Evolutionary conservation across 441 rosid genomes (phyloP).

Genomic region (Euphorbia schlechtendalii): DNA sequence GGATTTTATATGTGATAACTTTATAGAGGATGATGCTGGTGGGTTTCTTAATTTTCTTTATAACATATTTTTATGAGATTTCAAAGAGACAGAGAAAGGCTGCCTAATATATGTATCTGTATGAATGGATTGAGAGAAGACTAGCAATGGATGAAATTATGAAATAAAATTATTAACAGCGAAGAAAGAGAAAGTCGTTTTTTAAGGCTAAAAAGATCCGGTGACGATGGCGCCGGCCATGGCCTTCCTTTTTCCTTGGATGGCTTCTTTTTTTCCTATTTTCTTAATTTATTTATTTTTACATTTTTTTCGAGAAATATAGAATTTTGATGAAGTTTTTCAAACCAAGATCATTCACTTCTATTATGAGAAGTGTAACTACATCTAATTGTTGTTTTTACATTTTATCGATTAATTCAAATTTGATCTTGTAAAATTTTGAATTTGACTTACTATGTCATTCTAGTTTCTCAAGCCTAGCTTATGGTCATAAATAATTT

Average conservation of each 20-base stretch:
- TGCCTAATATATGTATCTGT: neutral
- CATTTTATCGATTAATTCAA: too few species aligned
- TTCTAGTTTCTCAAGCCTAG: too few species aligned
- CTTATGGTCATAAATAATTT: too few species aligned
- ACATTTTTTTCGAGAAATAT: too few species aligned
- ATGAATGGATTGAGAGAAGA: neutral
- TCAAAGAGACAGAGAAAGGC: slow-evolving; percentile 5
- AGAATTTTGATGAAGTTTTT: too few species aligned
- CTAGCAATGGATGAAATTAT: neutral
- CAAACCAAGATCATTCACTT: too few species aligned
- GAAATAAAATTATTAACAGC: neutral
- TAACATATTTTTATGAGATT: slow-evolving; percentile 13
- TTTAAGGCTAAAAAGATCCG: too few species aligned
- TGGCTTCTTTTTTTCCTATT: neutral
- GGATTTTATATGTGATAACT: slow-evolving; percentile 26
- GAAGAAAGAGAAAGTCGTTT: slow-evolving; percentile 20
- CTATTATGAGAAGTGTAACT: too few species aligned
- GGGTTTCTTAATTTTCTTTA: slow-evolving; percentile 17
- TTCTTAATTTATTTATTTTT: neutral
- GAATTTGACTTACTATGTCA: too few species aligned
- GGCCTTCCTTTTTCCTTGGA: slow-evolving; percentile 11
- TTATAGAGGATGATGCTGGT: slow-evolving; percentile 15
- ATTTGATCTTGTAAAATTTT: too few species aligned
- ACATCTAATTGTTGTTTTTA: too few species aligned
- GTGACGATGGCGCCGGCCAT: slow-evolving; percentile 39